phyloP scores from a whole-genome alignment of 2,329 filamentous ascomycete genomes.

The Fusarium sp. region DNA sequence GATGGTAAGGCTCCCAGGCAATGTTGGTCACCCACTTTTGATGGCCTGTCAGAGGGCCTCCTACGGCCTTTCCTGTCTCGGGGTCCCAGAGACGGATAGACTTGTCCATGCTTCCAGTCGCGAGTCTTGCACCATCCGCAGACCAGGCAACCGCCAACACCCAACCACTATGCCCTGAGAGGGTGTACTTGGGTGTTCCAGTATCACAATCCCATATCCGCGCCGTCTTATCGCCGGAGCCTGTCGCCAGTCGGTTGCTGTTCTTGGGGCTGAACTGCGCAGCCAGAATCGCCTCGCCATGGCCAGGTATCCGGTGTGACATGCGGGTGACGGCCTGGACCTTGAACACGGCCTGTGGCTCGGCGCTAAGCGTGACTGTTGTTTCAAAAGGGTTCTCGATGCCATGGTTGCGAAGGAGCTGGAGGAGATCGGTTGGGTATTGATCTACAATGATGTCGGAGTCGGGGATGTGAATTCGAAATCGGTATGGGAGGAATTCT shows the following conservation, averaged over 20 bases:
- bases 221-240: slow-evolving; percentile 90
- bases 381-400: slow-evolving; percentile 70
- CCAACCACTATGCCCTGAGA: slow-evolving; percentile 89
- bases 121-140: slow-evolving; percentile 83
- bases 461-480: slow-evolving; percentile 69
- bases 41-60: slow-evolving; percentile 82
- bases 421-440: slow-evolving; percentile 67
- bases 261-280: slow-evolving; percentile 86
- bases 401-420: slow-evolving; percentile 66
- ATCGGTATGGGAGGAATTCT: slow-evolving; percentile 72
- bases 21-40: slow-evolving; percentile 89
- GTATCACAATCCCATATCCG: slow-evolving; percentile 96
- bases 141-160: slow-evolving; percentile 90
- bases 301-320: slow-evolving; percentile 87
- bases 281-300: slow-evolving; percentile 90
- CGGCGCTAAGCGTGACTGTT: slow-evolving; percentile 67
- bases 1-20: slow-evolving; percentile 93
- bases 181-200: slow-evolving; percentile 85
- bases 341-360: slow-evolving; percentile 92
- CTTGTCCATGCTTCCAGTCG: slow-evolving; percentile 94
- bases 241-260: slow-evolving; percentile 84
- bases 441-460: slow-evolving; percentile 66
- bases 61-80: slow-evolving; percentile 79
- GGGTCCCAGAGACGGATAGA: slow-evolving; percentile 92
- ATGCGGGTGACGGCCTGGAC: slow-evolving; percentile 93